Conservation (phyloP, 2,329 filamentous ascomycete genomes). For the Aspergillus pseudoglaucus region DNA sequence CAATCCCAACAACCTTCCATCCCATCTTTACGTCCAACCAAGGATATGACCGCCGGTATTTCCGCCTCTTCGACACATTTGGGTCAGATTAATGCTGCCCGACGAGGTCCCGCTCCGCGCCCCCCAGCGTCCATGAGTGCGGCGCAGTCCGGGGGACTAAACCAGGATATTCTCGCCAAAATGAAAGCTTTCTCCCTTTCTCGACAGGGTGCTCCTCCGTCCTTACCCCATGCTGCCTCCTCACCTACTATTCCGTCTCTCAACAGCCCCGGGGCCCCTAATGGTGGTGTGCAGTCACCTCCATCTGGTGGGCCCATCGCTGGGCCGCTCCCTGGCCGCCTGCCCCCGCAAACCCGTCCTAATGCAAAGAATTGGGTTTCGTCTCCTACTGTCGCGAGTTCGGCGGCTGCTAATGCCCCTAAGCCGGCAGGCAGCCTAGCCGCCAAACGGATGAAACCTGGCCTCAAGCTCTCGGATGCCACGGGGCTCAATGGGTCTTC, state of each 20-base stretch:
- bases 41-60: slow-evolving; percentile 45
- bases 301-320: slow-evolving; percentile 20
- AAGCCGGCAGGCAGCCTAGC: slow-evolving; percentile 39
- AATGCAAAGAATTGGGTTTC: slow-evolving; percentile 28
- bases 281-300: slow-evolving; percentile 6
- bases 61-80: slow-evolving; percentile 77
- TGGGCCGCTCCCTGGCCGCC: slow-evolving; percentile 23
- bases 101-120: slow-evolving; percentile 35
- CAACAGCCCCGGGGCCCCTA: slow-evolving; percentile 3
- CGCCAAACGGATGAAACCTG: slow-evolving; percentile 43
- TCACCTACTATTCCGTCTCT: slow-evolving; percentile 26
- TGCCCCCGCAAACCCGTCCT: slow-evolving; percentile 19
- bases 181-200: slow-evolving; percentile 65
- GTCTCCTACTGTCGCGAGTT: slow-evolving; percentile 14
- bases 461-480: slow-evolving; percentile 45
- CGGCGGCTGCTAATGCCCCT: slow-evolving; percentile 31
- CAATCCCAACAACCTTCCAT: slow-evolving; percentile 12
- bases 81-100: slow-evolving; percentile 65
- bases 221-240: slow-evolving; percentile 26
- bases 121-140: slow-evolving; percentile 28
- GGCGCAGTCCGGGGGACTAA: slow-evolving; percentile 45
- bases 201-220: slow-evolving; percentile 51
- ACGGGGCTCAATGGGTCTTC: slow-evolving; percentile 41
- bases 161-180: slow-evolving; percentile 60
- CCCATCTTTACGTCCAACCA: slow-evolving; percentile 21